Conservation (phyloP, 352 stramenopile species). For the Globisporangium cederbergense region DNA sequence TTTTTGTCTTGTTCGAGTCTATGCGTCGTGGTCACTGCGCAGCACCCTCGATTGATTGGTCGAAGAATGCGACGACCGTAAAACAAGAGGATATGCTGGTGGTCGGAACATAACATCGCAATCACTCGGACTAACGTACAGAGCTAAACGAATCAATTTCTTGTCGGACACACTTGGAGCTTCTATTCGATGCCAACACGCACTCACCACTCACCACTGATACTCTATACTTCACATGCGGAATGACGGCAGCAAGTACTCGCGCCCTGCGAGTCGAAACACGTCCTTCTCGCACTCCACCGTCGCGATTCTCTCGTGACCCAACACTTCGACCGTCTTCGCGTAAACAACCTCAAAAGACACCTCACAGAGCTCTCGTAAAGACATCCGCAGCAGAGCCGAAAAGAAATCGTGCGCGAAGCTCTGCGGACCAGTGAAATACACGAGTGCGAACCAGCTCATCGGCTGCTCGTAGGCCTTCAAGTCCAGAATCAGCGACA, state of each 20-base stretch:
- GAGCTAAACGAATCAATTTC: too few species aligned
- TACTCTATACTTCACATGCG: slow-evolving; percentile 5
- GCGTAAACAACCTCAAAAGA: slow-evolving; percentile 60
- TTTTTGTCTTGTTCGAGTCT: too few species aligned
- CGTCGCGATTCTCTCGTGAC: slow-evolving; percentile 24
- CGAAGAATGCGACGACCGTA: too few species aligned
- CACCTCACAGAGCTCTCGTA: slow-evolving; percentile 43
- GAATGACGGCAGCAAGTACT: slow-evolving; percentile 42
- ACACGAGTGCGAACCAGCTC: slow-evolving; percentile 71
- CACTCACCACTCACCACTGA: neutral
- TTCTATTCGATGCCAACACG: neutral
- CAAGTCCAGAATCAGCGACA: slow-evolving; percentile 56
- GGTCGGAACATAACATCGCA: too few species aligned
- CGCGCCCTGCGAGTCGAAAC: slow-evolving; percentile 40
- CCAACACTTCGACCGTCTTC: slow-evolving; percentile 28
- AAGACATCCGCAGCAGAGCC: slow-evolving; percentile 31
- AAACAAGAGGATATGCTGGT: too few species aligned
- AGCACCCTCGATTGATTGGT: too few species aligned
- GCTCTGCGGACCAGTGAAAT: slow-evolving; percentile 66
- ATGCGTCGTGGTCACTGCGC: too few species aligned
- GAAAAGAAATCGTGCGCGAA: slow-evolving; percentile 51
- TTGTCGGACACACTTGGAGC: neutral
- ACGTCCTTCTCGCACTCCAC: slow-evolving; percentile 61
- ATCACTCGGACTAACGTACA: too few species aligned
- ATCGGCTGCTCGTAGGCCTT: slow-evolving; percentile 55